phyloP scores from a whole-genome alignment of 2,329 filamentous ascomycete species.

The Penicillium sp. region DNA sequence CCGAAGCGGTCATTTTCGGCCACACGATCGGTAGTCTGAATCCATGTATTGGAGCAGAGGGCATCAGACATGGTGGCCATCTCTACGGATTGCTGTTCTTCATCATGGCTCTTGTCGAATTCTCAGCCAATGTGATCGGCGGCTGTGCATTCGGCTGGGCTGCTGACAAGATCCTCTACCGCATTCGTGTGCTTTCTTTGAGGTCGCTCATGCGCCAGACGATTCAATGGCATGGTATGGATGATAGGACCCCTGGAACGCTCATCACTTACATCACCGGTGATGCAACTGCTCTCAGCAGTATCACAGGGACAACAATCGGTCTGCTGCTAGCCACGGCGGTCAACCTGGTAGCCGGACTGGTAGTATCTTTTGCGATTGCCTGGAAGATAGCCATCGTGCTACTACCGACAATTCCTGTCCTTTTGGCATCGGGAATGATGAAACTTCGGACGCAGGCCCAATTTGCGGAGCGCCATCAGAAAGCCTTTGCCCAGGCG shows the following conservation, averaged over 20 bases:
- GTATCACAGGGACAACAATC: slow-evolving; percentile 69
- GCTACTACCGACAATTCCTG: slow-evolving; percentile 66
- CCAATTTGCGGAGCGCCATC: slow-evolving; percentile 57
- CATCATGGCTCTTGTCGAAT: slow-evolving; percentile 58
- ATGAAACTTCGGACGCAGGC: slow-evolving; percentile 66
- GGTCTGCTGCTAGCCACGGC: slow-evolving; percentile 68
- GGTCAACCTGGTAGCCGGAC: slow-evolving; percentile 67
- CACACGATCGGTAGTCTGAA: slow-evolving; percentile 59
- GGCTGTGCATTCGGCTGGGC: slow-evolving; percentile 59
- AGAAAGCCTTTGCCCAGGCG: slow-evolving; percentile 52
- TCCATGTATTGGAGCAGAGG: slow-evolving; percentile 51
- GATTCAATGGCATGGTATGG: slow-evolving; percentile 68
- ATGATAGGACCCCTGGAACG: slow-evolving; percentile 60
- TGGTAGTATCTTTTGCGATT: slow-evolving; percentile 68
- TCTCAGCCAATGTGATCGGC: slow-evolving; percentile 62
- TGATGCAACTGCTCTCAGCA: slow-evolving; percentile 66
- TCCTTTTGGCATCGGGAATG: slow-evolving; percentile 67
- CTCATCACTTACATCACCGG: slow-evolving; percentile 69
- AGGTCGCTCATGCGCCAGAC: slow-evolving; percentile 65
- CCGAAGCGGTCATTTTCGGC: slow-evolving; percentile 60
- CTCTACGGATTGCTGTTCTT: slow-evolving; percentile 61
- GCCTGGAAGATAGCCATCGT: slow-evolving; percentile 77
- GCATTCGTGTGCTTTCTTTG: slow-evolving; percentile 62
- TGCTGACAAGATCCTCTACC: slow-evolving; percentile 65
- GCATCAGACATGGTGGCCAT: slow-evolving; percentile 52